Evolutionary conservation across 805 yeast species (phyloP).

Genomic region (Zygoascus biomembranicola): DNA sequence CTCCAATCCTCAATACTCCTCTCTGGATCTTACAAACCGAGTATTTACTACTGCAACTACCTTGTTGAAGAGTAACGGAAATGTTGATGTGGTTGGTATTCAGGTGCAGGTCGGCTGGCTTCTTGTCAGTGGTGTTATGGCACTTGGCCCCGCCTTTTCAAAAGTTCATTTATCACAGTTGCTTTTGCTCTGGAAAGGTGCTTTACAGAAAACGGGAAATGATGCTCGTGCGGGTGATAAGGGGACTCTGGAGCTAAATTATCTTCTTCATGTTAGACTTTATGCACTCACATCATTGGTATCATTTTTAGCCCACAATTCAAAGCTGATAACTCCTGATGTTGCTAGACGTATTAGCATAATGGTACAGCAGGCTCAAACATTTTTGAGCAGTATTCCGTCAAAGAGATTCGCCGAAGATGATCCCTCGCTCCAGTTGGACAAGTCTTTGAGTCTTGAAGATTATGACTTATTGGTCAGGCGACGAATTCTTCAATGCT

Average conservation of each 20-base stretch:
- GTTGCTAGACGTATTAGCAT: conserved; percentile 40
- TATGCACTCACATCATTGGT: conserved; percentile 51
- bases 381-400: conserved; percentile 22
- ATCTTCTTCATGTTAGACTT: conserved; percentile 42
- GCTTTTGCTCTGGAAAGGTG: conserved; percentile 54
- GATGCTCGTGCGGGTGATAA: conserved; percentile 35
- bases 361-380: conserved; percentile 38
- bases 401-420: conserved; percentile 23
- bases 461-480: conserved; percentile 32
- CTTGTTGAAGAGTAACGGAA: conserved; percentile 31
- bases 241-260: conserved; percentile 28
- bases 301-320: conserved; percentile 37
- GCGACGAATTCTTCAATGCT: conserved; percentile 40
- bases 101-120: conserved; percentile 51
- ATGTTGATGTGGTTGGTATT: conserved; percentile 27
- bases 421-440: conserved; percentile 15
- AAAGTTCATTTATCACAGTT: conserved; percentile 51
- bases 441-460: conserved; percentile 13
- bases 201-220: conserved; percentile 37
- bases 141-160: conserved; percentile 47
- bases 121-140: conserved; percentile 53
- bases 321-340: conserved; percentile 33
- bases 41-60: conserved; percentile 38
- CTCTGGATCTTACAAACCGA: conserved; percentile 37
- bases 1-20: conserved; percentile 31